phyloP scores from a whole-genome alignment of 108 stramenopile genomes.

The Discostella stelligeroides region DNA sequence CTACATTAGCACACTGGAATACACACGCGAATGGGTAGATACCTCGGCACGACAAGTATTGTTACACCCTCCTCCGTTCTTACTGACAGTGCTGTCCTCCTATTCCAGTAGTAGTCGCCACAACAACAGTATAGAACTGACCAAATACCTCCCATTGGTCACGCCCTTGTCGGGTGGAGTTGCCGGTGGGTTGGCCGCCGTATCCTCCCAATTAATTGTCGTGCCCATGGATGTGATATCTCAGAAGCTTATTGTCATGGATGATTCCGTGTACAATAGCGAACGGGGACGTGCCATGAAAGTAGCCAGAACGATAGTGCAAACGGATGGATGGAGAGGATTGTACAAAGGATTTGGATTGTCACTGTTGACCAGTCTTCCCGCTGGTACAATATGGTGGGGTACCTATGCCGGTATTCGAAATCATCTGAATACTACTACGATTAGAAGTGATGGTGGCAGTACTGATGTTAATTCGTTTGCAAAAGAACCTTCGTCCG shows the following conservation, averaged over 20 bases:
- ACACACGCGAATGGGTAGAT: slow-evolving; percentile 42
- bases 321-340: too few relatives aligned
- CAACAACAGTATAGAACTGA: slow-evolving; percentile 22
- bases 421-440: slow-evolving; percentile 12
- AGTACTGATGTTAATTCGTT: too few relatives aligned
- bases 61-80: slow-evolving; percentile 38
- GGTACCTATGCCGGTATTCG: slow-evolving; percentile 52
- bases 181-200: slow-evolving; percentile 59
- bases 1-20: slow-evolving; percentile 51
- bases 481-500: too few relatives aligned
- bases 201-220: slow-evolving; percentile 53
- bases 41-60: slow-evolving; percentile 23
- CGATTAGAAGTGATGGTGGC: too few relatives aligned
- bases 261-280: slow-evolving; percentile 17
- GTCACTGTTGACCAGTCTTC: slow-evolving; percentile 52
- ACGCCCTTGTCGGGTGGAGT: slow-evolving; percentile 52
- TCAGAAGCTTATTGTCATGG: slow-evolving; percentile 59
- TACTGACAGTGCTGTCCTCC: slow-evolving; percentile 11
- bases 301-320: slow-evolving; percentile 38
- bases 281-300: slow-evolving; percentile 34
- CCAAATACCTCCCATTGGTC: slow-evolving; percentile 32
- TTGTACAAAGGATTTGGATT: slow-evolving; percentile 59
- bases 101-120: too few relatives aligned
- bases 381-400: slow-evolving; percentile 63
- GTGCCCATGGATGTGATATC: slow-evolving; percentile 70